Evolutionary conservation across 1,139 yeast genomes (phyloP), one percentile per base, ranked within the genome.

Genomic region (Lodderomyces margitis): DNA sequence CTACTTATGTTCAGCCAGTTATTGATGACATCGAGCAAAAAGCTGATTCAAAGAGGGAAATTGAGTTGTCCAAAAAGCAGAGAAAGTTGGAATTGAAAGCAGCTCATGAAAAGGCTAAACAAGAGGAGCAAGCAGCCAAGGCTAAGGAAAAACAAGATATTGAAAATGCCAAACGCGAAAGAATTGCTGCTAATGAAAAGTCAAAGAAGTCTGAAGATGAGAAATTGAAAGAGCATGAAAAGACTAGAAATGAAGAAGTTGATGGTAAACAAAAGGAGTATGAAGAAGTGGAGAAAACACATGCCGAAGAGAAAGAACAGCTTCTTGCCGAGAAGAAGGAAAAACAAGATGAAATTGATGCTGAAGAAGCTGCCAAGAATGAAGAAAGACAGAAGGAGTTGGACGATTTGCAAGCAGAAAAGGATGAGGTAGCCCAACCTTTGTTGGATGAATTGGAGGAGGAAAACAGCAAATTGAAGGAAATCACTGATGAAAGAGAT

Each of bases 1-100:
- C 81, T 44, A 75, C 82, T 42, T 74, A 87, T 57, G 95, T 92
- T 45, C 74, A 77, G 47, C 98, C 98, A 9, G 92, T 91, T n/a
- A 69, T 92, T 57, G 73, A 70, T 38, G 94, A 88, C 61, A 81
- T 92, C 55, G 71, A 76, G 53, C 68, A 73, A 40, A 83, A 87
- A 61, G 95, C 95, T 14, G 74, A 68, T 23, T 73, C 78, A 32
- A 94, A 87, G 64, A 79, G 96, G 54, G 78, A 75, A 40, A 66
- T 72, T 36, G 96, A 89, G 60, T 46, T 51, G 30, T 62, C 53
- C 33, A 59, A 58, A 40, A 57, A 56, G 46, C 45, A 53, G 36
- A 63, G 63, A 51, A 66, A 67, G 37, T 53, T 55, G 25, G 78
- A 73, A 41, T 61, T 66, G 47, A 52, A 52, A 30, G 55, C 53